These are phyloP conservation scores for Lyophyllum decastes DNA, from an alignment of 768 basidiomycete species.

Conservation along the genomic window DNA sequence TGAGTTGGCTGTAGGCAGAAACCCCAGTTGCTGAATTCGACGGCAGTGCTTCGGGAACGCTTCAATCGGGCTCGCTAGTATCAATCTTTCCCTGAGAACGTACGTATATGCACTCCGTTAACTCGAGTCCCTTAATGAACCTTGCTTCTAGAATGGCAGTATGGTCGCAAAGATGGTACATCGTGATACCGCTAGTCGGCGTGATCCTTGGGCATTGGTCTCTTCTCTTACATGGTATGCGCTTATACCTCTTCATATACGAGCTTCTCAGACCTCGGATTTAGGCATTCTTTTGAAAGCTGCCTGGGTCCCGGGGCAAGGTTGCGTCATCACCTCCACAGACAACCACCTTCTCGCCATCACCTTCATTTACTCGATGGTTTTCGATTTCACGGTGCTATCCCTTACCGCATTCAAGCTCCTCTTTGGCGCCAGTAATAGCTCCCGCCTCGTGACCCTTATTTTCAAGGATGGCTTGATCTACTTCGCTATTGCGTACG, in stretches of 20 bases:
- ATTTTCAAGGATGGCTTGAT: slow-evolving; percentile 75
- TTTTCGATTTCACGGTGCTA: slow-evolving; percentile 66
- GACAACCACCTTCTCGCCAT: slow-evolving; percentile 60
- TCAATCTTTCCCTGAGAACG: slow-evolving; percentile 73
- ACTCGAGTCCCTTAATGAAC: background rate
- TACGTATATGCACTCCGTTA: slow-evolving; percentile 28
- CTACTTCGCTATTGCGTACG: slow-evolving; percentile 73
- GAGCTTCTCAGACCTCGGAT: background rate
- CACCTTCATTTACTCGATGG: slow-evolving; percentile 76
- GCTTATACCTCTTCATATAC: background rate
- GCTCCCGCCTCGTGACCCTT: slow-evolving; percentile 60
- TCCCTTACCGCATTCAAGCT: slow-evolving; percentile 65
- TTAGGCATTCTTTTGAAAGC: slow-evolving; percentile 63
- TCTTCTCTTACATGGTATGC: slow-evolving; percentile 62
- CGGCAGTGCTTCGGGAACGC: slow-evolving; percentile 57
- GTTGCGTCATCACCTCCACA: slow-evolving; percentile 62
- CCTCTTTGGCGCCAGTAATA: slow-evolving; percentile 40
- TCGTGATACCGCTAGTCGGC: slow-evolving; percentile 50
- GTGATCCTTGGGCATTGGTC: slow-evolving; percentile 75
- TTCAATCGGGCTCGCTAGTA: slow-evolving; percentile 67
- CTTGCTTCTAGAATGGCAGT: slow-evolving; percentile 57
- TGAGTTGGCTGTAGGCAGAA: background rate
- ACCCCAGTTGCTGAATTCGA: slow-evolving; percentile 1
- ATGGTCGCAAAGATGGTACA: slow-evolving; percentile 60
- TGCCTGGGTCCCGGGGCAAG: slow-evolving; percentile 45